Base-by-base conservation (phyloP, 2,329 filamentous ascomycete species). In the Neofusicoccum laricinum region DNA sequence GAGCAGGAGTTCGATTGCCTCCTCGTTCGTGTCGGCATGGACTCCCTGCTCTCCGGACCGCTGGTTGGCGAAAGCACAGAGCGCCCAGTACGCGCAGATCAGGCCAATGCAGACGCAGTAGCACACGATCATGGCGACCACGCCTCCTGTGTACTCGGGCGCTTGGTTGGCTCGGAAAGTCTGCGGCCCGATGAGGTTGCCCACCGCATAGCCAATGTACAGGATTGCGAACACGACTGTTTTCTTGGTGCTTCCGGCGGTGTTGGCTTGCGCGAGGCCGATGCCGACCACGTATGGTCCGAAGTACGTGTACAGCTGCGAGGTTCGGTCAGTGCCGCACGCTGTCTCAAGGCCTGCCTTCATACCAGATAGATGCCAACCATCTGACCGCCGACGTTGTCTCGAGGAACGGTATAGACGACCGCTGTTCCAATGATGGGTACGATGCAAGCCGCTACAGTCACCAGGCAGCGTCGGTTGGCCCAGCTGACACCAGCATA, bases 161-260 rank as follows among this genome's bases (percentile, higher is more conserved):
- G 77, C 77, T 61, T 80, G 76, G 30, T 73, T 71, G 12, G 71
- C 71, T 15, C 74, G 71, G 65, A 80, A 80, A 0, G 77, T 79
- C 67, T 79, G 78, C 1, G 78, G 78, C 0, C 78, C 79, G 57
- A 80, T 79, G 1, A 80, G 67, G 64, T 80, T 80, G 3, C 77
- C 77, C 1, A 77, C 72, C 2, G 75, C 75, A 64, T 77, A 80
- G 3, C 75, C 78, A 40, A 80, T 75, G 41, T 75, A 75, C 2
- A 79, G 69, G 25, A 78, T 73, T 25, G 75, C 75, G 62, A 76
- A 78, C 12, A 76, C 71, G 5, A 78, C 70, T 15, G 71, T 74
- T 64, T 79, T 79, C 69, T 80, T 80, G n/a, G 78, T 79, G 61
- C 75, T 69, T 5, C 75, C 75, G 32, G 74, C 72, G 0, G 72